These are phyloP conservation scores for Plenodomus tracheiphilus DNA, from an alignment of 2,329 filamentous ascomycete species.

Conservation along the genomic window DNA sequence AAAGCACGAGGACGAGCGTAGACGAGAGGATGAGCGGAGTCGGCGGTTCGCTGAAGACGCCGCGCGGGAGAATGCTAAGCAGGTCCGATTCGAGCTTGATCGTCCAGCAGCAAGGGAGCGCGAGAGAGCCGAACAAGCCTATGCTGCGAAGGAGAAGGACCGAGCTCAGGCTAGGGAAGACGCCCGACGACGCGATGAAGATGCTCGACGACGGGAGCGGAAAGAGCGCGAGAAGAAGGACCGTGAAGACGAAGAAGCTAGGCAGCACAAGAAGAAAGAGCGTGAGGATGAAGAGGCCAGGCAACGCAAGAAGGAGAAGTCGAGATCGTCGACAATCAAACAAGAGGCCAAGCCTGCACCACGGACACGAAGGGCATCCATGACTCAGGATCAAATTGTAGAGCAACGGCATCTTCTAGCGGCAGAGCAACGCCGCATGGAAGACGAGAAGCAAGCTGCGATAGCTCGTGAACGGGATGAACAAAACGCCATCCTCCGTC, in stretches of 20 bases:
- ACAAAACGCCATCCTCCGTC: conserved; percentile 13
- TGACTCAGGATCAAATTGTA: conserved; percentile 18
- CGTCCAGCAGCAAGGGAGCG: conserved; percentile 25
- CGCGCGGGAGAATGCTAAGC: conserved; percentile 23
- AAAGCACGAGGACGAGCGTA: conserved; percentile 22
- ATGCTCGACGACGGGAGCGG: conserved; percentile 10
- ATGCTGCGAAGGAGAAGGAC: conserved; percentile 24
- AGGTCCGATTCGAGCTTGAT: conserved; percentile 32
- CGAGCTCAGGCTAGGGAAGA: conserved; percentile 20
- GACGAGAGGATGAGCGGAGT: conserved; percentile 29
- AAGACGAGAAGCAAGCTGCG: conserved; percentile 23
- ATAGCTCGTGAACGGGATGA: conserved; percentile 33
- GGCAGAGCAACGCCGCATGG: conserved; percentile 26
- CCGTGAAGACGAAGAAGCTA: conserved; percentile 3
- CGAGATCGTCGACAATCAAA: conserved; percentile 20
- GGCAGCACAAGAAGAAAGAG: background rate
- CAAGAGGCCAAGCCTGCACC: conserved; percentile 15
- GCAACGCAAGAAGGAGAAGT: conserved; percentile 21
- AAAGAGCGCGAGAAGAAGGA: conserved; percentile 11
- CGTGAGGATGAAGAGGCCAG: conserved; percentile 10
- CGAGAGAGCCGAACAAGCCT: conserved; percentile 22
- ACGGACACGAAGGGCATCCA: conserved; percentile 22
- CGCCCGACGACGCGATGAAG: conserved; percentile 7
- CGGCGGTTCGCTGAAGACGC: conserved; percentile 16
- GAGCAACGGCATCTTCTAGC: conserved; percentile 23